Evolutionary conservation across 345 rosid genomes (phyloP), one percentile per base, ranked within the genome.

Genomic region (Euphorbia lathyris): DNA sequence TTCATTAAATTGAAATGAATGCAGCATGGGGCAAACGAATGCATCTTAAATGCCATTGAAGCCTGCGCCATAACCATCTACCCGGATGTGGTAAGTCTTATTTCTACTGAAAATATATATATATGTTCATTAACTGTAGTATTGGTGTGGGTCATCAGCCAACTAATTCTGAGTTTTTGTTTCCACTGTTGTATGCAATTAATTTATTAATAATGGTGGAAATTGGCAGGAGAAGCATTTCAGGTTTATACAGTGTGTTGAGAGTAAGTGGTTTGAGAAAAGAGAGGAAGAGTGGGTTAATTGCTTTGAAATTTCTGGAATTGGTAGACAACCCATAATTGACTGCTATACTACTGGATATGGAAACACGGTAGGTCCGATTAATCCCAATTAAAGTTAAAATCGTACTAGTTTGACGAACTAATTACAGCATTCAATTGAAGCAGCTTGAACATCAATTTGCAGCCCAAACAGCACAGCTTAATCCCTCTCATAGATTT

Each of bases 21-120:
- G 71, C 85, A 87, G 95, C 95, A 87, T 36, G 95, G 95, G 0
- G 80, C 80, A 25, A 63, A 69, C 64, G 95, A 89, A 75, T 86
- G 92, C 77, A 64, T 80, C 7, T 76, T 87, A 9, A 83, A 86
- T 48, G 56, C 81, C 16, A 74, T 87, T 55, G 86, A 87, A 50
- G 90, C 89, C 9, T 87, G 89, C 77, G 80, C 86, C 26, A 83
- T 89, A 20, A 22, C 76, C 66, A 63, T 80, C 11, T 84, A 83
- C 58, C 90, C 89, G 67, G 86, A 85, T 59, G 82, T 72, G 79
- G 89, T 89, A 67, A 81, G 78, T 52, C 32, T 43, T 64, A 22
- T 11, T 38, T 63, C 27, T 43, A 25, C 11, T 14, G 30, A 2
- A 60, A 42, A 63, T n/a, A 34, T 34, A 1, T 11, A 22, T 62